Percentiles rank a stretch among this genome's conserved stretches.
phyloP scores from a whole-genome alignment of 1,139 yeast species.

The Nadsonia commutata region DNA sequence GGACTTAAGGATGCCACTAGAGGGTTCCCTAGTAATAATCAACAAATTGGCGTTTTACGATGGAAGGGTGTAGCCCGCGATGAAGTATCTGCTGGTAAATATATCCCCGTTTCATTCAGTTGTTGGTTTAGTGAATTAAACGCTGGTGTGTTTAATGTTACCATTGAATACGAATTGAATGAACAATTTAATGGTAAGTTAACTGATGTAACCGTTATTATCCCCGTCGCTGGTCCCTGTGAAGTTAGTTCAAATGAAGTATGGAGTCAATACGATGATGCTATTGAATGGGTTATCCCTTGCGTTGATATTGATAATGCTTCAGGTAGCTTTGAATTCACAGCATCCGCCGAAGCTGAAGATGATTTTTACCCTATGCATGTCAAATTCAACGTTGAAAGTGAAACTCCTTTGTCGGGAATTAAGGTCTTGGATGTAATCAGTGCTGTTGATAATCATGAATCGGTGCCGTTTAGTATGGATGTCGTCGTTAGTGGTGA shows the following conservation, averaged over 20 bases:
- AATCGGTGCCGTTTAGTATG: constrained; percentile 47
- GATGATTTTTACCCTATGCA: constrained; percentile 84
- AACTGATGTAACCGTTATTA: constrained; percentile 42
- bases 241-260: constrained; percentile 32
- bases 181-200: constrained; percentile 34
- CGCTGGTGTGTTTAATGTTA: constrained; percentile 46
- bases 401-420: constrained; percentile 28
- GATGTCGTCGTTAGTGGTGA: neutral
- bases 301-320: constrained; percentile 25
- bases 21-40: constrained; percentile 84
- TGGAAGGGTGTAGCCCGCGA: constrained; percentile 36
- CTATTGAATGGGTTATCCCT: constrained; percentile 27
- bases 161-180: constrained; percentile 72
- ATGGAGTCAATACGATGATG: constrained; percentile 26
- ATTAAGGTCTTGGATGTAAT: constrained; percentile 33
- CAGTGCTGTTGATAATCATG: constrained; percentile 23
- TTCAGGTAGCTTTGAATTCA: constrained; percentile 67
- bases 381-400: constrained; percentile 33
- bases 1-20: constrained; percentile 64
- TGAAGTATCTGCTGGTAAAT: constrained; percentile 42
- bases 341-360: constrained; percentile 62
- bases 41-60: constrained; percentile 77
- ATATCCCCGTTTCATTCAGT: constrained; percentile 62
- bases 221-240: constrained; percentile 48
- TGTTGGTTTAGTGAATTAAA: constrained; percentile 72